A percentile compares a stretch with the other conserved stretches of the same genome.
Evolutionary conservation across 192 early-diverging fungal genomes (phyloP).

Genomic region (Backusella circina): DNA sequence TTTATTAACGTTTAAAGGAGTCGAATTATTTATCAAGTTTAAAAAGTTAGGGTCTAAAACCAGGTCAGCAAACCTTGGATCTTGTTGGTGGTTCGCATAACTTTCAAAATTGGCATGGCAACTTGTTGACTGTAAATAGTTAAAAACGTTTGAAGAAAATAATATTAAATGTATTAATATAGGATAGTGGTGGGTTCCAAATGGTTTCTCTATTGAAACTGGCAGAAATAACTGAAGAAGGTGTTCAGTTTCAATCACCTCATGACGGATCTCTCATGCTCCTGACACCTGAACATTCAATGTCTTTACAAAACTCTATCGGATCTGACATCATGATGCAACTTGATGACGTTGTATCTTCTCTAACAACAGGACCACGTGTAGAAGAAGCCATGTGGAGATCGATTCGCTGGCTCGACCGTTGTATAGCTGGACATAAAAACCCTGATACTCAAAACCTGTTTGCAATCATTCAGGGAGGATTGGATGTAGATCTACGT

Average conservation of each 20-base stretch:
- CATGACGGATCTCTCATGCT: slow-evolving; percentile 78
- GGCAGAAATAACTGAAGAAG: slow-evolving; percentile 81
- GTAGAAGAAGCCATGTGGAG: slow-evolving; percentile 90
- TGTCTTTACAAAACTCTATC: slow-evolving; percentile 81
- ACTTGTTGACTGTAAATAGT: slow-evolving; percentile 59
- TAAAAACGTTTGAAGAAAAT: neutral
- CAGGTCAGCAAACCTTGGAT: slow-evolving; percentile 71
- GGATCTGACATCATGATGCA: slow-evolving; percentile 93
- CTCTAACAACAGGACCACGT: slow-evolving; percentile 73
- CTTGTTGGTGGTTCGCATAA: slow-evolving; percentile 70
- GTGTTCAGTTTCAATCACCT: slow-evolving; percentile 82
- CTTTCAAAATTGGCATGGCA: slow-evolving; percentile 80
- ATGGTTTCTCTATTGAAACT: slow-evolving; percentile 88
- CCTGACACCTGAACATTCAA: slow-evolving; percentile 84
- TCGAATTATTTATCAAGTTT: neutral
- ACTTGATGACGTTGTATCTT: slow-evolving; percentile 85
- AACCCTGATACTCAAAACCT: slow-evolving; percentile 73
- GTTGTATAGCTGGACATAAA: slow-evolving; percentile 72
- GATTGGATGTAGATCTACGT: slow-evolving; percentile 64
- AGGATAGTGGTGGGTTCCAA: slow-evolving; percentile 83
- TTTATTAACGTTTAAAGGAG: neutral
- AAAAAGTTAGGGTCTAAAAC: slow-evolving; percentile 31
- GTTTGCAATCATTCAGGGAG: slow-evolving; percentile 89
- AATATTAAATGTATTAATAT: neutral
- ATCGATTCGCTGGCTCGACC: slow-evolving; percentile 85